Evolutionary conservation across 352 stramenopile genomes (phyloP), one percentile per base, ranked within the genome.

Genomic region (Elongisporangium anandrum): DNA sequence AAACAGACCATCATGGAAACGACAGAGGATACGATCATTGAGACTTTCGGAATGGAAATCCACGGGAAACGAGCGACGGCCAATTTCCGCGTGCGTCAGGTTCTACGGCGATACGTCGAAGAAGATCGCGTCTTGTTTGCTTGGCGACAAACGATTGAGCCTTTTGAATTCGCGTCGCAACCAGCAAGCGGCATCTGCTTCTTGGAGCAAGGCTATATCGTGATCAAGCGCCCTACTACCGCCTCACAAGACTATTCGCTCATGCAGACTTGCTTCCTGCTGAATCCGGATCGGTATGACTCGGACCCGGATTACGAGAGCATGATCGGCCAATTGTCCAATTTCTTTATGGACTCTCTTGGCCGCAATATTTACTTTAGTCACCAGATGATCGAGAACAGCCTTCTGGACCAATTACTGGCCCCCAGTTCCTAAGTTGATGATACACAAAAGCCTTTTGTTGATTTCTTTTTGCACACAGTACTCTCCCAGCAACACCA

Each of bases 191-290:
- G 65, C 8, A 56, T 64, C 19, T 60, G 62, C 50, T 74, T 77
- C 39, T 52, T 59, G 13, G 69, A 77, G 54, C 60, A 60, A 34
- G 69, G 69, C 2, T 77, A 82, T 52, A 68, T 89, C 24, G 59
- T 86, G 19, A 61, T 85, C 48, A 76, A 75, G 63, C 69, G 68
- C n/a, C 65, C 70, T 4, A 66, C 55, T 13, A 63, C 72, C 6
- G 68, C 72, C 39, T 67, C 72, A 45, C 48, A 57, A 47, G 58
- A 59, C 15, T 72, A 65, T 53, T 64, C 74, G 52, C 60, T 87
- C n/a, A 23, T 89, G 49, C 76, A 85, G 57, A 77, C 76, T 53
- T 80, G 74, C 56, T 79, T 79, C 55, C 64, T 87, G 21, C 79
- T 85, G 49, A 83, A 70, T 8, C 79, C 79, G 21, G 4, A 39